Percentiles rank a stretch among this genome's conserved stretches.
Conservation (phyloP, 495 filamentous ascomycete genomes). For the Cercophora newfieldiana region DNA sequence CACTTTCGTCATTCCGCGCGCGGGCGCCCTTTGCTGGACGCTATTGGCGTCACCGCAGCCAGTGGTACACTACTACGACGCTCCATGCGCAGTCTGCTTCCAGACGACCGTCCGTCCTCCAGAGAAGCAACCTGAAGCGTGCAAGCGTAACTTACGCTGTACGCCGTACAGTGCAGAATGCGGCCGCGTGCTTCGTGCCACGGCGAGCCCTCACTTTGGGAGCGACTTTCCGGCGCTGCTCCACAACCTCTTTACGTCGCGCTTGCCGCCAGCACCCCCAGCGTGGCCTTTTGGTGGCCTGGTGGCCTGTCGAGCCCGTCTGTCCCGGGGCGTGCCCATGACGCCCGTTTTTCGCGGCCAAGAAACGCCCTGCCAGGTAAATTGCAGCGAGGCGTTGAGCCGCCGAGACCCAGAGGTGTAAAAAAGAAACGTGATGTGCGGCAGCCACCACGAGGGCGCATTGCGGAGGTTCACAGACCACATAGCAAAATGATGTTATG, state of each 20-base stretch:
- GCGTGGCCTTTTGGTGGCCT: too few species aligned
- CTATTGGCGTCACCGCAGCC: constrained; percentile 14
- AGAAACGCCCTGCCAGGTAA: background rate
- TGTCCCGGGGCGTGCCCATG: background rate
- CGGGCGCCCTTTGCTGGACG: background rate
- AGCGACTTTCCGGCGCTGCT: background rate
- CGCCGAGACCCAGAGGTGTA: background rate
- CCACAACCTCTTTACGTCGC: constrained; percentile 3
- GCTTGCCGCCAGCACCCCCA: constrained; percentile 9
- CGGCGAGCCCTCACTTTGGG: background rate
- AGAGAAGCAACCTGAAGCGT: background rate
- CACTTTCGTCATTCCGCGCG: constrained; percentile 14
- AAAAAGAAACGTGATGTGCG: background rate
- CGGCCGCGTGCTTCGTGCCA: background rate
- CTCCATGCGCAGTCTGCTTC: background rate
- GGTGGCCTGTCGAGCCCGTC: background rate
- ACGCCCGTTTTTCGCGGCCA: background rate
- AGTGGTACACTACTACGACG: constrained; percentile 7
- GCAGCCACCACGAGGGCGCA: background rate
- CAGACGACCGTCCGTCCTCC: background rate
- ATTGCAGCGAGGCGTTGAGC: background rate
- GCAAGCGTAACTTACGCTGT: background rate
- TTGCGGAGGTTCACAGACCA: background rate
- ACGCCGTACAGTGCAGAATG: background rate
- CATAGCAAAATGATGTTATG: background rate